phyloP scores from a whole-genome alignment of 2,329 filamentous ascomycete genomes.

The Ceratocystis papillata region DNA sequence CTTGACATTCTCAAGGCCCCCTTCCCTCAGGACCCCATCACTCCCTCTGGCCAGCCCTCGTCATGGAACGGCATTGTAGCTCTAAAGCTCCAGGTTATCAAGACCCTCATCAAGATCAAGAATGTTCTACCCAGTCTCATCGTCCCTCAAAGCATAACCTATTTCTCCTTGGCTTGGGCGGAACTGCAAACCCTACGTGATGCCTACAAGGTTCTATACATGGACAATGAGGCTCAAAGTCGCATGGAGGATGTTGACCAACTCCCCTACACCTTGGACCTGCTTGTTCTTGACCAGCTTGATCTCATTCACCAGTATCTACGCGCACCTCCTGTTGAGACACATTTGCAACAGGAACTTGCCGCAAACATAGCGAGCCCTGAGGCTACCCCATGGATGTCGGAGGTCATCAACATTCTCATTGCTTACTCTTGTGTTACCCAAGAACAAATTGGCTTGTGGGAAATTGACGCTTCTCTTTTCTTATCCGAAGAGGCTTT shows the following conservation, averaged over 20 bases:
- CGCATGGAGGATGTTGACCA: conserved; percentile 81
- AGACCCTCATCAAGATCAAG: conserved; percentile 82
- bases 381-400: conserved; percentile 64
- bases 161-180: conserved; percentile 83
- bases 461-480: conserved; percentile 93
- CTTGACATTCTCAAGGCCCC: conserved; percentile 62
- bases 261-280: conserved; percentile 89
- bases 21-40: conserved; percentile 53
- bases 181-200: conserved; percentile 65
- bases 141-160: conserved; percentile 65
- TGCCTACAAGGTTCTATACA: conserved; percentile 72
- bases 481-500: conserved; percentile 93
- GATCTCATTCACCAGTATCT: conserved; percentile 91
- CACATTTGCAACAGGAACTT: conserved; percentile 76
- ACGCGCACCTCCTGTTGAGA: conserved; percentile 74
- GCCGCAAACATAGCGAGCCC: conserved; percentile 44
- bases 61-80: conserved; percentile 72
- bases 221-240: conserved; percentile 74
- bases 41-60: conserved; percentile 44
- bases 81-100: conserved; percentile 87
- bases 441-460: conserved; percentile 83
- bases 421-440: conserved; percentile 82
- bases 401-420: conserved; percentile 76
- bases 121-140: conserved; percentile 71
- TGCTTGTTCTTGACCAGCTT: conserved; percentile 83